Conservation (phyloP, 768 basidiomycete genomes). For the Udeniomyces megalosporus region DNA sequence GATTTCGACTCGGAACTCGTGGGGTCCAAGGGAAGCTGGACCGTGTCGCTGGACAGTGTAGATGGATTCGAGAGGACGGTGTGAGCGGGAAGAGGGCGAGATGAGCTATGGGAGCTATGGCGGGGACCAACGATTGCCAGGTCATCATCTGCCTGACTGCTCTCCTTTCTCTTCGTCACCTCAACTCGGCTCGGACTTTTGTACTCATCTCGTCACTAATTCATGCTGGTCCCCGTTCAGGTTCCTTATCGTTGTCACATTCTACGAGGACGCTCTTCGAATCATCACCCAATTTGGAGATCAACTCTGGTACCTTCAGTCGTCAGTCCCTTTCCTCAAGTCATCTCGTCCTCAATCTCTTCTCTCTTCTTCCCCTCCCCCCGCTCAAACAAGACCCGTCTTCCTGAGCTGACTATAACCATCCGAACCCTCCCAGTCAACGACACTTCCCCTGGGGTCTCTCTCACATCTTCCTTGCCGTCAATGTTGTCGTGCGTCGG, state of each 20-base stretch:
- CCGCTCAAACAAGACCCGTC: too few relatives aligned
- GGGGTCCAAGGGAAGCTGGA: too few relatives aligned
- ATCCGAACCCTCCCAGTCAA: slow-evolving; percentile 57
- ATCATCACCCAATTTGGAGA: slow-evolving; percentile 91
- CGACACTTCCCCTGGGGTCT: slow-evolving; percentile 89
- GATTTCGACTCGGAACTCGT: too few relatives aligned
- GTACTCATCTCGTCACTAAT: not conserved
- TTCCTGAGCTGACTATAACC: too few relatives aligned
- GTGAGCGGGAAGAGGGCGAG: not conserved
- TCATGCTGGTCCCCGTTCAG: slow-evolving; percentile 28
- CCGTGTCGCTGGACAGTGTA: too few relatives aligned
- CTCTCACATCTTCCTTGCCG: slow-evolving; percentile 76
- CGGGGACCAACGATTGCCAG: not conserved
- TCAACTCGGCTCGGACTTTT: not conserved
- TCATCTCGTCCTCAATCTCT: slow-evolving; percentile 1
- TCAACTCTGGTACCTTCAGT: slow-evolving; percentile 95
- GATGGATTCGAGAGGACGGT: not conserved
- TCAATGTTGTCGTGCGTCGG: slow-evolving; percentile 72
- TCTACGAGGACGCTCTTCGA: slow-evolving; percentile 87
- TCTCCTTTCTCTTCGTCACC: not conserved
- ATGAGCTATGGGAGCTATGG: not conserved
- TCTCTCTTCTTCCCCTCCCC: not conserved
- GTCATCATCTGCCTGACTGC: not conserved
- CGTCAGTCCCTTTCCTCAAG: slow-evolving; percentile 39
- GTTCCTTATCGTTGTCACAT: slow-evolving; percentile 94